Percentiles rank a stretch among this genome's conserved stretches.
These are phyloP conservation scores for Spathaspora hagerdaliae DNA, from an alignment of 805 yeast genomes.

Conservation along the genomic window DNA sequence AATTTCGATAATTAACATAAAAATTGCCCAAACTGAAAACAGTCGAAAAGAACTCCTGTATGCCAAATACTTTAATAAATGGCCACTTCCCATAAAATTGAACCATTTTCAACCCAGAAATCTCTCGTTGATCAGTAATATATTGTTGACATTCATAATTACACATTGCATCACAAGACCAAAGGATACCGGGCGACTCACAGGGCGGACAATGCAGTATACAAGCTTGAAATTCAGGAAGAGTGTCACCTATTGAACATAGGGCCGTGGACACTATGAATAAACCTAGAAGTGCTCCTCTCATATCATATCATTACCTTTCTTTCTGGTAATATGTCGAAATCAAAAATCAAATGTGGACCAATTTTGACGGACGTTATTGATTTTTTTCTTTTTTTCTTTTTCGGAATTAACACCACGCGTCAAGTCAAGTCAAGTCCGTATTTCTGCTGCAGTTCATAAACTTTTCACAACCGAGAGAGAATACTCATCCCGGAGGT, in stretches of 20 bases:
- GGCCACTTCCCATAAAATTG: slow-evolving; percentile 46
- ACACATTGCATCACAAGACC: slow-evolving; percentile 37
- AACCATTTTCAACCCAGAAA: slow-evolving; percentile 22
- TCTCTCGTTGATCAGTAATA: slow-evolving; percentile 20
- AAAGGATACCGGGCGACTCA: slow-evolving; percentile 13
- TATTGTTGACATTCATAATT: slow-evolving; percentile 37
- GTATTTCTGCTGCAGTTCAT: too few species aligned
- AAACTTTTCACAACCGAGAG: too few species aligned
- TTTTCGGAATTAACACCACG: too few species aligned
- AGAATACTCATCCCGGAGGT: too few species aligned
- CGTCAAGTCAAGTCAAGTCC: too few species aligned
- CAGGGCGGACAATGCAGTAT: slow-evolving; percentile 3
- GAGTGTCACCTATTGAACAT: slow-evolving; percentile 6
- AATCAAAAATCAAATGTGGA: too few species aligned
- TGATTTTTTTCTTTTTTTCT: too few species aligned
- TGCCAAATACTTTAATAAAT: slow-evolving; percentile 30
- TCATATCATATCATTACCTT: too few species aligned
- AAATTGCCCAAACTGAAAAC: slow-evolving; percentile 35
- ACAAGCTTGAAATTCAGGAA: slow-evolving; percentile 8
- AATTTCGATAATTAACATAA: slow-evolving; percentile 27
- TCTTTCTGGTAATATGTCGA: too few species aligned
- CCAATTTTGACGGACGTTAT: too few species aligned
- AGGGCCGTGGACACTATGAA: neutral
- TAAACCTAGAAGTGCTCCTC: neutral
- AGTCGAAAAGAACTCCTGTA: slow-evolving; percentile 32